Evolutionary conservation across 441 rosid genomes (phyloP), one percentile per base, ranked within the genome.

Genomic region (Bocquillonia castaneifolia): DNA sequence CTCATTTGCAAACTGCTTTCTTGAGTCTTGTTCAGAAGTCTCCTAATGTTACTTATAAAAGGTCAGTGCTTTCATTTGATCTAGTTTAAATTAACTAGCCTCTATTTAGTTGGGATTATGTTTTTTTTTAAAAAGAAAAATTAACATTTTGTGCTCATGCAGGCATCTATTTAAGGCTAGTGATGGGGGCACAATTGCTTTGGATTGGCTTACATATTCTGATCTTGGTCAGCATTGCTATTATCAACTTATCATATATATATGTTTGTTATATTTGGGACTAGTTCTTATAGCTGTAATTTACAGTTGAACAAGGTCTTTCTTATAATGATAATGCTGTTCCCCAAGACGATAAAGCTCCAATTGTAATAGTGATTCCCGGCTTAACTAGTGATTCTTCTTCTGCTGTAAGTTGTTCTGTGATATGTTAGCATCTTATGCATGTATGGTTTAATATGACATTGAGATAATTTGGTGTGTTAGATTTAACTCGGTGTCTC

Each of bases 101-200:
- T 29, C 29, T 22, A n/a, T 9, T 17, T 28, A 20, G 54, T 44
- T 42, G 29, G 10, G 18, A 10, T 45, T 40, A 3, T 25, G n/a
- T 40, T 6, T 28, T 13, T 17, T 2, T 25, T 37, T 31, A 20
- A n/a, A n/a, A n/a, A n/a, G n/a, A n/a, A n/a, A n/a, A n/a, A n/a
- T n/a, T n/a, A n/a, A n/a, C n/a, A n/a, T n/a, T n/a, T n/a, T n/a
- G n/a, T n/a, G n/a, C n/a, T n/a, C n/a, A 63, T 15, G 59, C 76
- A 84, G 85, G 52, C 74, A 59, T 37, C 54, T 84, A 6, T 81
- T 84, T 63, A 54, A 23, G 18, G 62, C 81, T 52, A 66, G 55
- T 71, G 88, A 84, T 71, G 85, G 85, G 28, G 88, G 88, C 60
- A 84, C 81, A 25, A 74, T 84, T 73, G 88, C 88, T 64, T 74